Percentiles rank a stretch among this genome's conserved stretches.
Conservation (phyloP, 2,329 filamentous ascomycete species). For the Waltergamsia citrina region DNA sequence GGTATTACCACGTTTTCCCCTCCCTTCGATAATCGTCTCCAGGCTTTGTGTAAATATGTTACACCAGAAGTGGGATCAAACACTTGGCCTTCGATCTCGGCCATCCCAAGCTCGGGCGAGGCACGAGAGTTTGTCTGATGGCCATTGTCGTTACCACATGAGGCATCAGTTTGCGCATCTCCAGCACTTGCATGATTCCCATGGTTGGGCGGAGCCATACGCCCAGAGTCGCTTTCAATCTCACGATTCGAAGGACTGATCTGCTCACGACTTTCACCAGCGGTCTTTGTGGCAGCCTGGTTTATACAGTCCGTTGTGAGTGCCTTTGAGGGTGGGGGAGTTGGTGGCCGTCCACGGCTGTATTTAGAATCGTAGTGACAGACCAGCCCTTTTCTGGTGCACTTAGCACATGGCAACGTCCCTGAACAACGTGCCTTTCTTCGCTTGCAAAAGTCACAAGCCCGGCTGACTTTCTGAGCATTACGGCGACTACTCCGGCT, state of each 20-base stretch:
- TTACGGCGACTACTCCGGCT: not conserved
- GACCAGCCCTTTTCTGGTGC: conserved; percentile 12
- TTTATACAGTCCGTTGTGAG: too few relatives aligned
- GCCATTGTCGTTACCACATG: not conserved
- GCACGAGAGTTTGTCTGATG: conserved; percentile 7
- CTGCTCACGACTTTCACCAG: too few relatives aligned
- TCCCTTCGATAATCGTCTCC: conserved; percentile 36
- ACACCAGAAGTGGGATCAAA: conserved; percentile 41
- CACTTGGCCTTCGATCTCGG: conserved; percentile 42
- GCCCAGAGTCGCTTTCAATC: too few relatives aligned
- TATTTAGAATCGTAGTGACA: conserved; percentile 22
- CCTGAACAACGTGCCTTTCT: conserved; percentile 16
- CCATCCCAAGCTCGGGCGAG: conserved; percentile 34
- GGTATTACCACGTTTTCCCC: not conserved
- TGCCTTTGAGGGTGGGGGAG: conserved; percentile 20
- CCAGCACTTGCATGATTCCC: too few relatives aligned
- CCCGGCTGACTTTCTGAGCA: conserved; percentile 18
- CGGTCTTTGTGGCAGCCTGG: too few relatives aligned
- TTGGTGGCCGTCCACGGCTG: conserved; percentile 20
- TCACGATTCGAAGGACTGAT: too few relatives aligned
- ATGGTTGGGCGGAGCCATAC: too few relatives aligned
- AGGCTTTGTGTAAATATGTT: conserved; percentile 42
- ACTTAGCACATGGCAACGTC: conserved; percentile 20
- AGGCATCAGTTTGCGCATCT: not conserved
- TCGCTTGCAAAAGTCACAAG: conserved; percentile 18